Conservation (phyloP, 345 rosid species). For the Cardamine occulta region DNA sequence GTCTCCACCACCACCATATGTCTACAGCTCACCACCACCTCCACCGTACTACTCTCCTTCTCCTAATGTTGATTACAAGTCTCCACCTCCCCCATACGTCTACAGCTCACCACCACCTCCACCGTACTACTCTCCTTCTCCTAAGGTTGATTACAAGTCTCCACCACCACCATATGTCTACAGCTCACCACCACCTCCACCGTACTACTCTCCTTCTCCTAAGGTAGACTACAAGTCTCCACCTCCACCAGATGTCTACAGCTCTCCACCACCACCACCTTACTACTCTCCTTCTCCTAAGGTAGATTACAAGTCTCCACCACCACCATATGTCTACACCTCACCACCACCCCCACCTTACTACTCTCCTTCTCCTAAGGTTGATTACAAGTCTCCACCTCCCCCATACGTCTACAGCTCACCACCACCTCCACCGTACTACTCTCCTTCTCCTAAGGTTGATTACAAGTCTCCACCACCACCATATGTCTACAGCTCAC, state of each 20-base stretch:
- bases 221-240: background rate
- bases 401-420: background rate
- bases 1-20: background rate
- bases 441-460: background rate
- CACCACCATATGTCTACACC: background rate
- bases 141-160: background rate
- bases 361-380: background rate
- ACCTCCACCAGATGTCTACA: background rate
- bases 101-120: background rate
- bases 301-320: background rate
- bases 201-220: background rate
- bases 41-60: background rate
- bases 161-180: background rate
- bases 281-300: background rate
- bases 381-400: background rate
- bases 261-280: background rate
- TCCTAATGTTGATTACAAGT: background rate
- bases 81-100: background rate
- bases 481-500: background rate
- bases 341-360: background rate
- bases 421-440: background rate
- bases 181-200: background rate
- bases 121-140: background rate
- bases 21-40: background rate
- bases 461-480: background rate